phyloP scores from a whole-genome alignment of 1,284 basidiomycete species.

The Laetiporus sulphureus region DNA sequence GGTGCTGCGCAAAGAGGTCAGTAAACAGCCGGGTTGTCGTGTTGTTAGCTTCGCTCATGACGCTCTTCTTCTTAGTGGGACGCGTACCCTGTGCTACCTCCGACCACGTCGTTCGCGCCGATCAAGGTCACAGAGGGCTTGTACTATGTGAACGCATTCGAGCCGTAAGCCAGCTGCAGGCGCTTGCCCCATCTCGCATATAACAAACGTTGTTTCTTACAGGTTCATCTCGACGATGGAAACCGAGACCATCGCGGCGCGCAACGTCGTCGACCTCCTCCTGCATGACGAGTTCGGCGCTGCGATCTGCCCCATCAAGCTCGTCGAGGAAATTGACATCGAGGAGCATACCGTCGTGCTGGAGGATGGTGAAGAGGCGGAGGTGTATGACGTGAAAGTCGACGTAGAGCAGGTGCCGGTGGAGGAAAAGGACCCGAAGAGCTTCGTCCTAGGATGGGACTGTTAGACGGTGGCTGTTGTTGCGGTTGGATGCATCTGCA shows the following conservation, averaged over 20 bases:
- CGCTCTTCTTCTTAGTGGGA: slow-evolving; percentile 50
- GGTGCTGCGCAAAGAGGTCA: slow-evolving; percentile 76
- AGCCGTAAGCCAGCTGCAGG: slow-evolving; percentile 45
- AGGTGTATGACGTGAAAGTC: neutral
- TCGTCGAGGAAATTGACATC: slow-evolving; percentile 1
- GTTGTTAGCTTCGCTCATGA: slow-evolving; percentile 2
- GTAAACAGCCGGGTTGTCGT: slow-evolving; percentile 11
- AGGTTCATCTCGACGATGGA: slow-evolving; percentile 88
- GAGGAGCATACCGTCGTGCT: neutral
- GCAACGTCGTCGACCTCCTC: slow-evolving; percentile 78
- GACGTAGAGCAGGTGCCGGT: neutral
- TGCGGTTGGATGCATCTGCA: slow-evolving; percentile 3
- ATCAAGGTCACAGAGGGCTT: slow-evolving; percentile 71
- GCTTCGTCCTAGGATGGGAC: slow-evolving; percentile 65
- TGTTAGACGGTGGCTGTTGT: too few species aligned
- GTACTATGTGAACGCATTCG: slow-evolving; percentile 88
- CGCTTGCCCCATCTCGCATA: neutral
- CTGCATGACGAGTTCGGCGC: slow-evolving; percentile 61
- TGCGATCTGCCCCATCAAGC: slow-evolving; percentile 41
- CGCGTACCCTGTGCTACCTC: slow-evolving; percentile 68
- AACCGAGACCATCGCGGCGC: slow-evolving; percentile 79
- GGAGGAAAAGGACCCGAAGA: slow-evolving; percentile 17
- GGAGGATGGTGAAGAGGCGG: neutral
- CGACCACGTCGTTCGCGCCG: slow-evolving; percentile 65
- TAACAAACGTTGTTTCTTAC: neutral